Evolutionary conservation across 2,329 filamentous ascomycete genomes (phyloP).

Genomic region (Aspergillus ochraceus): DNA sequence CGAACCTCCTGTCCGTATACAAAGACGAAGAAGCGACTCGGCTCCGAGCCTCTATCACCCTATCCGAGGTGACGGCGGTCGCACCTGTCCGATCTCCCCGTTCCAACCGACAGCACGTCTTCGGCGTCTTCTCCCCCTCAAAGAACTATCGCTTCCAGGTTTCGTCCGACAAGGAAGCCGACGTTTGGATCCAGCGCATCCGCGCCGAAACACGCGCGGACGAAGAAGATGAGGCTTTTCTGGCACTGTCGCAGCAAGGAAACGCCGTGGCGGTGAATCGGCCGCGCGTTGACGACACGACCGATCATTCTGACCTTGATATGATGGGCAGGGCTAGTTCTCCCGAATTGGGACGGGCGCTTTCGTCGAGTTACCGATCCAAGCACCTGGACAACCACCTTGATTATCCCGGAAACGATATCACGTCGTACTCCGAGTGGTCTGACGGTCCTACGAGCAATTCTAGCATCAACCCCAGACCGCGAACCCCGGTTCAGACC

Average conservation of each 20-base stretch:
- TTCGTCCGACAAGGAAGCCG: constrained; percentile 68
- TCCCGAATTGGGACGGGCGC: constrained; percentile 33
- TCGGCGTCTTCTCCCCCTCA: constrained; percentile 87
- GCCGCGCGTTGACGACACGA: constrained; percentile 38
- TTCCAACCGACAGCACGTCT: constrained; percentile 80
- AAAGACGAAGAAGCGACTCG: constrained; percentile 88
- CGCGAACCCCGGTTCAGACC: constrained; percentile 31
- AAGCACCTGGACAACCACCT: constrained; percentile 39
- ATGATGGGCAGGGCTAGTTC: constrained; percentile 32
- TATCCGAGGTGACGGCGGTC: constrained; percentile 88
- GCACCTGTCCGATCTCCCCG: constrained; percentile 87
- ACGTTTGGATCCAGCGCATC: constrained; percentile 84
- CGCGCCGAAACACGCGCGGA: constrained; percentile 78
- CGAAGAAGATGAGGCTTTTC: constrained; percentile 82
- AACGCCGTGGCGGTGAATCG: constrained; percentile 24
- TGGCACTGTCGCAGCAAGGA: constrained; percentile 39
- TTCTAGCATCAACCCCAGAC: constrained; percentile 24
- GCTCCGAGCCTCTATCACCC: constrained; percentile 80
- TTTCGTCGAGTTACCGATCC: constrained; percentile 28
- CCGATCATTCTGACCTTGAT: constrained; percentile 45
- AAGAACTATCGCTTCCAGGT: constrained; percentile 92
- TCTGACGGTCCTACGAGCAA: constrained; percentile 59
- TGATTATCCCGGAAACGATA: constrained; percentile 63
- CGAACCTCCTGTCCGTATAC: constrained; percentile 88
- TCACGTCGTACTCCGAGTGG: constrained; percentile 82